Conservation (phyloP, 73 alveolate species). For the Paramecium sexaurelia region DNA sequence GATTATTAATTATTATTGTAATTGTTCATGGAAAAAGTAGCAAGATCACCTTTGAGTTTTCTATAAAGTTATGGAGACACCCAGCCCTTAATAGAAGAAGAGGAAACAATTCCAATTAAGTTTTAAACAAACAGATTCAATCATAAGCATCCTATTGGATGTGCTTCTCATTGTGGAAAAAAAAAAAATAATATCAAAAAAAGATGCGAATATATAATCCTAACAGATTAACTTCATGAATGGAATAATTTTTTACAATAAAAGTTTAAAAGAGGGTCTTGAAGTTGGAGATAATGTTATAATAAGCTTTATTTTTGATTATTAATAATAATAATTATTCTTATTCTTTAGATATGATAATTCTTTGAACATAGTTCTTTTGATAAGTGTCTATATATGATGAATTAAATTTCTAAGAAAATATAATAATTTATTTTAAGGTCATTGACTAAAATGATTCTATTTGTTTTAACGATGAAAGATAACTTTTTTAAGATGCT, state of each 20-base stretch:
- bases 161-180: not conserved
- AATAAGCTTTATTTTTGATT: not conserved
- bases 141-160: not conserved
- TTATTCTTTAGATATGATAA: too few relatives aligned
- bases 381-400: too few relatives aligned
- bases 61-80: not conserved
- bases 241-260: not conserved
- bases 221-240: not conserved
- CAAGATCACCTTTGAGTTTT: not conserved
- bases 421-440: too few relatives aligned
- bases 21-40: not conserved
- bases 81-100: not conserved
- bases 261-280: not conserved
- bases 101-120: not conserved
- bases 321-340: not conserved
- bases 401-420: too few relatives aligned
- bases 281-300: not conserved
- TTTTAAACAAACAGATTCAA: not conserved
- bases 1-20: not conserved
- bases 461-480: too few relatives aligned
- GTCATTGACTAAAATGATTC: too few relatives aligned
- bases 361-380: too few relatives aligned
- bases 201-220: not conserved
- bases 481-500: too few relatives aligned
- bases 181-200: not conserved